Evolutionary conservation across 169 alveolate species (phyloP).

Genomic region (Amoebophrya sp.): DNA sequence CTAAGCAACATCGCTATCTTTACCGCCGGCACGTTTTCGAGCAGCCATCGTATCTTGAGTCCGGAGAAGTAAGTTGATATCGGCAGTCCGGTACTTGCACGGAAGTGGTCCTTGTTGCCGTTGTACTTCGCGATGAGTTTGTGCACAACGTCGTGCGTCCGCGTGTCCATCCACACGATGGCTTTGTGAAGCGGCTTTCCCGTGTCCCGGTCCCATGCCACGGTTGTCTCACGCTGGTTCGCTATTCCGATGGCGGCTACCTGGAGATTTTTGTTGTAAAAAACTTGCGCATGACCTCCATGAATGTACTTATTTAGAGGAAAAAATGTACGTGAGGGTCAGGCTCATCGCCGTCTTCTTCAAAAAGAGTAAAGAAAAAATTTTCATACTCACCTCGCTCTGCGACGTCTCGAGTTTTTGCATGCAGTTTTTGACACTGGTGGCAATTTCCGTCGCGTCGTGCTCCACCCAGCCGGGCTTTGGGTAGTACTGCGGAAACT

Average conservation of each 20-base stretch:
- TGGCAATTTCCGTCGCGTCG: background rate
- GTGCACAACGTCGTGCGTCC: conserved; percentile 57
- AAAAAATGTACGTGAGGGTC: background rate
- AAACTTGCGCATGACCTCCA: too few species aligned
- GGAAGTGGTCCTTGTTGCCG: conserved; percentile 43
- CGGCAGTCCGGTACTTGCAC: conserved; percentile 70
- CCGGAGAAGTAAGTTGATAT: conserved; percentile 70
- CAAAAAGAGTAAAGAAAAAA: too few species aligned
- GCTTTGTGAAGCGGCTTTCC: conserved; percentile 76
- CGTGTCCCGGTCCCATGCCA: conserved; percentile 56
- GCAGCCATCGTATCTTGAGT: conserved; percentile 23
- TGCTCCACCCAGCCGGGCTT: conserved; percentile 18
- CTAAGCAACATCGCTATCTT: too few species aligned
- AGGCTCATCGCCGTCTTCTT: too few species aligned
- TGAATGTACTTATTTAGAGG: background rate
- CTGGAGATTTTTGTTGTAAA: background rate
- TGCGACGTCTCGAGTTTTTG: background rate
- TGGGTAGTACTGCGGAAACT: conserved; percentile 8
- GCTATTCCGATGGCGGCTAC: conserved; percentile 57
- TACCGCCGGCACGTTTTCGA: conserved; percentile 1
- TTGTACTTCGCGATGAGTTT: conserved; percentile 23
- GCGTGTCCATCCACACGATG: conserved; percentile 80
- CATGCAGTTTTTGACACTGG: background rate
- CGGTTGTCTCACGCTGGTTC: conserved; percentile 59
- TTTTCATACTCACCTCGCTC: too few species aligned